Conservation (phyloP, 1,284 basidiomycete genomes). For the Ustilago xerochloae region DNA sequence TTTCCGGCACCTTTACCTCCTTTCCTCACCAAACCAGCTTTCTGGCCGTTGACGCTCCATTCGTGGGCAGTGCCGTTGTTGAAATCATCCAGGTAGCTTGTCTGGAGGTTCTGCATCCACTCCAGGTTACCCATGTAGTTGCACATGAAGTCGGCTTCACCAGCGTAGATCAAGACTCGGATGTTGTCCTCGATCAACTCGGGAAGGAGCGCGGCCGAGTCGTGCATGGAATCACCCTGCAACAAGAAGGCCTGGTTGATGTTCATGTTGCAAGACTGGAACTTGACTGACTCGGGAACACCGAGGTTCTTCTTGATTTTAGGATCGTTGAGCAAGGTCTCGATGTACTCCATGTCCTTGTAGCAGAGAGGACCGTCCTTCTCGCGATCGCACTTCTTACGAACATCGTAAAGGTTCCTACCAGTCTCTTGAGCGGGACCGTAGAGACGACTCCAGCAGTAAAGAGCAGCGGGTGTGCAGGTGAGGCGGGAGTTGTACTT, state of each 20-base stretch:
- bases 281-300: constrained; percentile 74
- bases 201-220: constrained; percentile 79
- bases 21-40: constrained; percentile 52
- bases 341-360: constrained; percentile 74
- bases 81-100: constrained; percentile 56
- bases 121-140: constrained; percentile 64
- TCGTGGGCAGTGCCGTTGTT: constrained; percentile 49
- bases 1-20: constrained; percentile 63
- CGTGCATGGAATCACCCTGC: constrained; percentile 82
- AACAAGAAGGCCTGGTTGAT: constrained; percentile 78
- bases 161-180: constrained; percentile 82
- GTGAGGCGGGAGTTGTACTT: constrained; percentile 69
- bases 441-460: constrained; percentile 71
- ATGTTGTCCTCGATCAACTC: constrained; percentile 80
- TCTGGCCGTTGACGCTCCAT: constrained; percentile 54
- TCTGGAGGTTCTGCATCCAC: constrained; percentile 61
- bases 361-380: constrained; percentile 74
- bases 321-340: constrained; percentile 68
- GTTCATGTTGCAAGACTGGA: constrained; percentile 72
- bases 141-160: constrained; percentile 80
- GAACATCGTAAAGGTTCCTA: constrained; percentile 80
- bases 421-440: constrained; percentile 71
- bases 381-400: constrained; percentile 77
- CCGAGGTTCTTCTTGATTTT: constrained; percentile 80
- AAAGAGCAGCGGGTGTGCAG: constrained; percentile 72